Evolutionary conservation across 2,329 filamentous ascomycete species (phyloP), one percentile per base, ranked within the genome.

Genomic region (Cadophora luteo-olivacea): DNA sequence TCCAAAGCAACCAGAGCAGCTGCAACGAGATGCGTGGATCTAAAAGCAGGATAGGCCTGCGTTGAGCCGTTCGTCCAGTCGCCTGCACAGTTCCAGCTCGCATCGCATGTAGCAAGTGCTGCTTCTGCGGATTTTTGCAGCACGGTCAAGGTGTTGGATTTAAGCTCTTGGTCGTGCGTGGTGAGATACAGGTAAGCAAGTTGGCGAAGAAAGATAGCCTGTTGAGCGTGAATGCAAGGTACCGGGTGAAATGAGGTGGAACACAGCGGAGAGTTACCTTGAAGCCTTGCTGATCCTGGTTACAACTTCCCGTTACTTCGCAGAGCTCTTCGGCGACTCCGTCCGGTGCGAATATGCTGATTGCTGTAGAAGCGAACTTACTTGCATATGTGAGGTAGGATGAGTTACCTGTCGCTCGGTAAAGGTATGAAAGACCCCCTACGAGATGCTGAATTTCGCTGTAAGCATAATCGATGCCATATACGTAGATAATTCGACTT

Each of bases 211-310:
- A 65, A 65, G 16, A 65, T 65, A 41, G 64, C 54, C 61, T 63
- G 12, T 24, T 6, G 7, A n/a, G n/a, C n/a, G 22, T 48, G 6
- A 24, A 16, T 33, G 19, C 19, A 8, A 24, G 9, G n/a, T 6
- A 16, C 8, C 45, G 45, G 45, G 19, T 22, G 14, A 45, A 45
- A 19, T 1, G 41, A 32, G 7, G 2, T 9, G 12, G n/a, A 8
- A 24, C 12, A 16, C 38, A 25, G 19, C n/a, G 33, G 16, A 7
- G 5, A 24, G 24, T 4, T 24, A 63, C 61, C 54, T 65, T 65
- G 32, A 65, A 65, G 54, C 64, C 64, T 65, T 65, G 64, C 41
- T 60, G 52, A 16, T 65, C 64, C 38, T 61, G 64, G 41, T 65
- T 52, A 22, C 52, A 65, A 24, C 19, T 61, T 8, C 54, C 64